These are phyloP conservation scores for Eimeria maxima DNA, from an alignment of 169 alveolate genomes.

Conservation along the genomic window DNA sequence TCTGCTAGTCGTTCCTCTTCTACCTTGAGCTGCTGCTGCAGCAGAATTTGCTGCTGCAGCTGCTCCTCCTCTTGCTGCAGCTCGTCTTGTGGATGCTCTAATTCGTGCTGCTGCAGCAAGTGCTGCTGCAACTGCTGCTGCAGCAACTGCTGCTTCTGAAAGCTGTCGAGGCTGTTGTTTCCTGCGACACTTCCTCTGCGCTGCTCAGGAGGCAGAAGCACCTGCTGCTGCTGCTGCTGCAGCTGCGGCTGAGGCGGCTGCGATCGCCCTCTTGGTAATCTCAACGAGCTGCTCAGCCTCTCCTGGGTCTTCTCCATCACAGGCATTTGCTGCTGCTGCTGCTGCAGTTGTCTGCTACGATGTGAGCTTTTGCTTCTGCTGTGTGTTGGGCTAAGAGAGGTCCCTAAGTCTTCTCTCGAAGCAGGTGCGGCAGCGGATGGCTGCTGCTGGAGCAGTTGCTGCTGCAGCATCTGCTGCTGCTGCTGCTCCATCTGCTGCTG, in stretches of 20 bases:
- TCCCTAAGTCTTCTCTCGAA: too few relatives aligned
- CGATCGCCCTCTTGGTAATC: background rate
- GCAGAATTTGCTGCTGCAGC: background rate
- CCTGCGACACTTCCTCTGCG: background rate
- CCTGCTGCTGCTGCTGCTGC: background rate
- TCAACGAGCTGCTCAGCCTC: background rate
- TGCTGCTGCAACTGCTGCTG: too few relatives aligned
- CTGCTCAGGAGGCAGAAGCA: background rate
- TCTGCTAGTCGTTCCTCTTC: background rate
- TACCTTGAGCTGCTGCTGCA: too few relatives aligned
- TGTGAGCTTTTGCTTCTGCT: background rate
- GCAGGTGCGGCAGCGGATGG: too few relatives aligned
- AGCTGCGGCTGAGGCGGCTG: too few relatives aligned
- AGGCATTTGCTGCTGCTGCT: background rate
- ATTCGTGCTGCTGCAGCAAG: background rate
- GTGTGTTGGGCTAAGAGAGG: background rate
- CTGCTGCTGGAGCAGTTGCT: background rate
- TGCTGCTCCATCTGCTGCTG: background rate
- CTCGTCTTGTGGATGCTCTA: background rate
- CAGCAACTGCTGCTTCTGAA: background rate
- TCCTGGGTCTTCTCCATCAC: too few relatives aligned
- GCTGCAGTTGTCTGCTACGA: background rate
- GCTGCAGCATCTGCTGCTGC: too few relatives aligned
- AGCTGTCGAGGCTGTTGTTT: background rate
- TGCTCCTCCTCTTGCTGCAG: slow-evolving; percentile 16